Evolutionary conservation across 2,329 filamentous ascomycete genomes (phyloP).

Genomic region (Fonsecaea nubica): DNA sequence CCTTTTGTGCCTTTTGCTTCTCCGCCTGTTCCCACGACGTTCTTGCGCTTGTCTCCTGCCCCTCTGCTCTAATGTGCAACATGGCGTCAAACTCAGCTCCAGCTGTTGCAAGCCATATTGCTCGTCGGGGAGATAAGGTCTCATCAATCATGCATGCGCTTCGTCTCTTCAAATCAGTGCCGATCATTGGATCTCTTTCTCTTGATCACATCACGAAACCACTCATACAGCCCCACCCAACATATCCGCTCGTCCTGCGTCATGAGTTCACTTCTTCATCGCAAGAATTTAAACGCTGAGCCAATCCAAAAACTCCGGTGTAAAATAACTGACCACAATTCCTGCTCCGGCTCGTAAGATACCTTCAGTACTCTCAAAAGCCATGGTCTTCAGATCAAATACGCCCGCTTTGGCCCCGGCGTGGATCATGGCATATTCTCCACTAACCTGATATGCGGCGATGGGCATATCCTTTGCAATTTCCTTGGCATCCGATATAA

Average conservation of each 20-base stretch:
- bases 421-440: constrained; percentile 98
- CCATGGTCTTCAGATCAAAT: constrained; percentile 93
- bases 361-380: constrained; percentile 90
- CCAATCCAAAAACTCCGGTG: constrained; percentile 76
- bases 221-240: not conserved
- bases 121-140: not conserved
- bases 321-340: constrained; percentile 94
- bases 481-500: constrained; percentile 96
- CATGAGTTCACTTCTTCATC: not conserved
- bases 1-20: not conserved
- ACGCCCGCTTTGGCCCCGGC: constrained; percentile 94
- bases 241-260: not conserved
- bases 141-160: not conserved
- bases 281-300: constrained; percentile 43
- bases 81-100: not conserved
- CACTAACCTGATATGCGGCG: constrained; percentile 95
- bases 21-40: not conserved
- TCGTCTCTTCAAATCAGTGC: not conserved
- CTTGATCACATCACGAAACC: not conserved
- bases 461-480: constrained; percentile 89
- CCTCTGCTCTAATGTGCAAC: not conserved
- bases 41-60: not conserved
- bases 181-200: not conserved
- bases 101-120: not conserved
- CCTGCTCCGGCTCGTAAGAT: constrained; percentile 91